Base-by-base conservation (phyloP, 768 basidiomycete genomes). In the Boletus rubroflammeus region DNA sequence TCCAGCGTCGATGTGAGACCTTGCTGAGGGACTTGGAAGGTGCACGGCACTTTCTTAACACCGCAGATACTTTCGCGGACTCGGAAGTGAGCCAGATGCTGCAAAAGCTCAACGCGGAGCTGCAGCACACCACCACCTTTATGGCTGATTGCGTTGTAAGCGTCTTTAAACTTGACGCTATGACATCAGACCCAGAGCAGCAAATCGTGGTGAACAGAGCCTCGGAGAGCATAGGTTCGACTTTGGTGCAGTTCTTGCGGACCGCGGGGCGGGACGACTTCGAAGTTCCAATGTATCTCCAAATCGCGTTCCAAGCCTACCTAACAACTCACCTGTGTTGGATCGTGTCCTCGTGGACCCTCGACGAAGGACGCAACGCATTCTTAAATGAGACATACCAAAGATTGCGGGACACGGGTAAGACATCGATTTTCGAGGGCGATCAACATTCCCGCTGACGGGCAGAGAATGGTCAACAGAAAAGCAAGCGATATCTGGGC, bases 311-410 rank as follows among this genome's bases (percentile, higher is more conserved):
- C 40, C 60, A 60, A 7, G 40, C 51, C 6, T 54, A 28, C 44
- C 40, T 59, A 1, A 21, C 45, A 5, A 14, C 21, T 14, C 11
- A 26, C 4, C 3, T 58, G 3, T 15, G 34, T 6, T 8, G 19
- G 29, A 35, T 58, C 35, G 38, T 38, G 11, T 58, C 51, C 21
- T 58, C 56, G 8, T 59, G 58, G 58, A 50, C 56, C n/a, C 6
- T 42, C 23, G 48, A 53, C 13, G 11, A 25, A 19, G 43, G 40
- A 17, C 1, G 15, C 6, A 53, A 29, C 44, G 11, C 31, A 0
- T 15, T 57, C 10, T n/a, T 59, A 3, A n/a, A 21, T 2, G 38
- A 28, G 13, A 38, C 34, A 23, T 59, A 58, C 26, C 39, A 42
- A 31, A 28, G 44, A 17, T 14, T 58, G 23, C 35, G 43, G 23